Conservation (phyloP, 164 flowering plant species). For the Hamamelis virginiana region DNA sequence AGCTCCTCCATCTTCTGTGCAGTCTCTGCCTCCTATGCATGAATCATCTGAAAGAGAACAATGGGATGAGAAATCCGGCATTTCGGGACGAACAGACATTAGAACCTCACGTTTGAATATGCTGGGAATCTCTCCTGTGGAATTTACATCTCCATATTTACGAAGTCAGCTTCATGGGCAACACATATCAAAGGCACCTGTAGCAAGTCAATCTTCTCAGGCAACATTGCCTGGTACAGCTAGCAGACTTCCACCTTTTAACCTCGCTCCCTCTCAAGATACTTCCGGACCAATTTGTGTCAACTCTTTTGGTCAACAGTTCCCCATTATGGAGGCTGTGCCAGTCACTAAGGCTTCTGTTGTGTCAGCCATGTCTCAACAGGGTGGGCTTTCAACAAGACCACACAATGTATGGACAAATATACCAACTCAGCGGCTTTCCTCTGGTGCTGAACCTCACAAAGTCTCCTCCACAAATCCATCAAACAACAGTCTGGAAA, state of each 20-base stretch:
- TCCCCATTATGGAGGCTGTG: conserved; percentile 20
- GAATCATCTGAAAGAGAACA: background rate
- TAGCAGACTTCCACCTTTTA: conserved; percentile 10
- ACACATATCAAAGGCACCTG: conserved; percentile 11
- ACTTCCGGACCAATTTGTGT: conserved; percentile 2
- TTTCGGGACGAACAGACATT: background rate
- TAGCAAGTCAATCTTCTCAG: conserved; percentile 13
- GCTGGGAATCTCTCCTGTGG: conserved; percentile 22
- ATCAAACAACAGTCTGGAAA: conserved; percentile 16
- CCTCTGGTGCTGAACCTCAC: conserved; percentile 12
- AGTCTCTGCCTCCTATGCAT: background rate
- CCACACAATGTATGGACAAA: conserved; percentile 15
- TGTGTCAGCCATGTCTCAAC: conserved; percentile 10
- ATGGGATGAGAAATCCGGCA: background rate
- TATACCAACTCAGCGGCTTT: conserved; percentile 12
- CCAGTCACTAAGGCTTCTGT: conserved; percentile 9
- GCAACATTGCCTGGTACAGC: conserved; percentile 9
- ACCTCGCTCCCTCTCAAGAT: conserved; percentile 15
- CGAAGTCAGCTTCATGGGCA: conserved; percentile 27
- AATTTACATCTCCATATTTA: conserved; percentile 9
- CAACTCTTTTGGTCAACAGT: conserved; percentile 14
- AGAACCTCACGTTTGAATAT: conserved; percentile 4
- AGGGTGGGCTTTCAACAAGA: conserved; percentile 14
- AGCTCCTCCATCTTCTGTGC: background rate
- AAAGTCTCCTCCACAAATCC: conserved; percentile 17